Conservation (phyloP, 2,329 filamentous ascomycete species). For the Blumeria hordei region DNA sequence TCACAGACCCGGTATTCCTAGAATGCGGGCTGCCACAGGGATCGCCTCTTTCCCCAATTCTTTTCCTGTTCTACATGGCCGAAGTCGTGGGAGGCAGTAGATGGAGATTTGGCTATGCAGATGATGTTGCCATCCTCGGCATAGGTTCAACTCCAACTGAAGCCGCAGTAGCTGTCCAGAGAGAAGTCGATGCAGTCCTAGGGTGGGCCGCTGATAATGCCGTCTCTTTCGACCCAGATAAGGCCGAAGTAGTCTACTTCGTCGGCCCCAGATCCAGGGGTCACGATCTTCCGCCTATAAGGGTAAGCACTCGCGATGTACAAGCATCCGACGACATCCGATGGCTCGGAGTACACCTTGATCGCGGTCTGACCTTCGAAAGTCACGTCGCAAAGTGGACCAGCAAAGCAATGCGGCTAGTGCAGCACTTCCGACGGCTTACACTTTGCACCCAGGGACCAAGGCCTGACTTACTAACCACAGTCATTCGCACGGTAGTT, state of each 20-base stretch:
- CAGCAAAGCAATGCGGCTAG: too few relatives aligned
- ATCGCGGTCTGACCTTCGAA: too few relatives aligned
- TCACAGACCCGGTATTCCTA: not conserved
- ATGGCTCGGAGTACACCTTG: too few relatives aligned
- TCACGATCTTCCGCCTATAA: too few relatives aligned
- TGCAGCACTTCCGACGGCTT: too few relatives aligned
- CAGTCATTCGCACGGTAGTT: too few relatives aligned
- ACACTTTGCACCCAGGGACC: too few relatives aligned
- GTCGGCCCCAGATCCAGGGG: too few relatives aligned
- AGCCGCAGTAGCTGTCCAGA: not conserved
- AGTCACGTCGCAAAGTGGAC: too few relatives aligned
- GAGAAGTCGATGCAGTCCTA: not conserved
- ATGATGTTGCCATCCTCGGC: not conserved
- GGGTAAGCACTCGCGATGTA: too few relatives aligned
- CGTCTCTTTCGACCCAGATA: not conserved
- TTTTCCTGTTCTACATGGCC: not conserved
- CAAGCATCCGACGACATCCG: too few relatives aligned
- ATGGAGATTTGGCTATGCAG: not conserved
- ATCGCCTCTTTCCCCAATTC: not conserved
- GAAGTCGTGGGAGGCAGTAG: not conserved
- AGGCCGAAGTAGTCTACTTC: not conserved
- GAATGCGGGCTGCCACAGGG: not conserved
- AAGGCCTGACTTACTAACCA: too few relatives aligned
- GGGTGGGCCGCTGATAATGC: not conserved
- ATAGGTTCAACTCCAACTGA: not conserved